Evolutionary conservation across 2,329 filamentous ascomycete species (phyloP), one percentile per base, ranked within the genome.

Genomic region (Colletotrichum falcatum): DNA sequence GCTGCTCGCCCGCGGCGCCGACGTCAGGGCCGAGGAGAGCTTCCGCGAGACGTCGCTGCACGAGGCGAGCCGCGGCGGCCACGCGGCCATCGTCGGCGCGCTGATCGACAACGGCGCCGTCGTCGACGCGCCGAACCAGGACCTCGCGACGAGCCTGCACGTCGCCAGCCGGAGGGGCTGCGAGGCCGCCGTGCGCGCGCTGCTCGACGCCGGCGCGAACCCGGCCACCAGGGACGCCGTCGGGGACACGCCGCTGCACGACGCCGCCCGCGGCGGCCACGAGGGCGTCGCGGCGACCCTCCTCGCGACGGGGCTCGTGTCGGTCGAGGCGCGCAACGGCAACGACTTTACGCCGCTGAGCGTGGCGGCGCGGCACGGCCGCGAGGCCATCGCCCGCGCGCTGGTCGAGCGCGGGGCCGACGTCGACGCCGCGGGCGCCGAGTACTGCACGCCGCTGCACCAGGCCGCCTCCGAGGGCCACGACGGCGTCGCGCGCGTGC

Each of bases 401-500:
- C 60, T 75, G 44, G 66, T 75, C 6, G 72, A 74, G 33, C 72
- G 67, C 30, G 74, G 73, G 2, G 74, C 74, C 23, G 71, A 73
- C 14, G 61, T 74, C 12, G 74, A 75, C 6, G 58, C 65, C 5
- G 20, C 67, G 56, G 70, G 70, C 44, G 71, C 49, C 7, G 72
- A 73, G 42, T 73, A 71, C n/a, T 73, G 70, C 44, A 66, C 72
- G 30, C 72, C 72, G 1, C 49, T 74, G 3, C 73, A 74, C 56
- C 74, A 74, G 48, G 73, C 74, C 3, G 74, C 74, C 1, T 69
- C 73, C 18, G 69, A 70, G 30, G 74, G 74, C 12, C 71, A 72
- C 33, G 65, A 74, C 0, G 73, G 72, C 1, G 65, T 74, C 0
- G 73, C 61, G 8, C 23, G 66, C 7, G 51, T 65, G 4, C 18